Conservation (phyloP, 768 basidiomycete genomes). For the Rhodocollybia butyracea region DNA sequence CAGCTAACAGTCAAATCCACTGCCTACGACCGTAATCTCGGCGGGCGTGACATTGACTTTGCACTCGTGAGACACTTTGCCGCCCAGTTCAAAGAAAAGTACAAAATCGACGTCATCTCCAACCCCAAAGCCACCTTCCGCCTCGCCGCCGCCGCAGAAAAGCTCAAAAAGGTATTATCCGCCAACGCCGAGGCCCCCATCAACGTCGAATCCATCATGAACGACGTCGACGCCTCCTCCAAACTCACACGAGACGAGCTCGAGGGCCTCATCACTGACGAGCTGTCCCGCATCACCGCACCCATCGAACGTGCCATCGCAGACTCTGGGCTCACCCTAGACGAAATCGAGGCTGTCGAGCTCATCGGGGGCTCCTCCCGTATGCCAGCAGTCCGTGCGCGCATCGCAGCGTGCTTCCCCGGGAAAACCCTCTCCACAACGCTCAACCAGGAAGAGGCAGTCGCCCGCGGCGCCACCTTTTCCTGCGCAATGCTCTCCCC, state of each 20-base stretch:
- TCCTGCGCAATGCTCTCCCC: slow-evolving; percentile 97
- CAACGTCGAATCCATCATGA: slow-evolving; percentile 95
- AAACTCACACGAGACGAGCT: slow-evolving; percentile 80
- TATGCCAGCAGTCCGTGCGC: slow-evolving; percentile 85
- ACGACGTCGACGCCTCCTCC: slow-evolving; percentile 90
- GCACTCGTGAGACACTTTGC: slow-evolving; percentile 89
- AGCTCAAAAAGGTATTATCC: slow-evolving; percentile 93
- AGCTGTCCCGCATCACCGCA: slow-evolving; percentile 72
- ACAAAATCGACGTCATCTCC: slow-evolving; percentile 93
- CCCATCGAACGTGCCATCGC: slow-evolving; percentile 78
- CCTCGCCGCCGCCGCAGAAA: slow-evolving; percentile 83
- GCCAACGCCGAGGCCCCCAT: slow-evolving; percentile 88
- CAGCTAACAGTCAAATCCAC: slow-evolving; percentile 83
- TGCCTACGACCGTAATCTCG: slow-evolving; percentile 90
- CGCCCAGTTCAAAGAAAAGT: slow-evolving; percentile 90
- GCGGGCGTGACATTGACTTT: slow-evolving; percentile 95
- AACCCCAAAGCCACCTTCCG: slow-evolving; percentile 94
- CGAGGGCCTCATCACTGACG: slow-evolving; percentile 70
- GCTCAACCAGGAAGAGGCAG: slow-evolving; percentile 96
- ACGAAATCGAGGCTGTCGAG: slow-evolving; percentile 89
- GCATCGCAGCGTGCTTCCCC: slow-evolving; percentile 80
- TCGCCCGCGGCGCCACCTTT: slow-evolving; percentile 95
- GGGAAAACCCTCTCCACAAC: slow-evolving; percentile 87
- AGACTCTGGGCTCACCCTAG: slow-evolving; percentile 76
- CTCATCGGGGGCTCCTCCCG: slow-evolving; percentile 93